These are phyloP conservation scores for Phellopilus nigrolimitatus DNA, from an alignment of 1,284 basidiomycete genomes.

Conservation along the genomic window DNA sequence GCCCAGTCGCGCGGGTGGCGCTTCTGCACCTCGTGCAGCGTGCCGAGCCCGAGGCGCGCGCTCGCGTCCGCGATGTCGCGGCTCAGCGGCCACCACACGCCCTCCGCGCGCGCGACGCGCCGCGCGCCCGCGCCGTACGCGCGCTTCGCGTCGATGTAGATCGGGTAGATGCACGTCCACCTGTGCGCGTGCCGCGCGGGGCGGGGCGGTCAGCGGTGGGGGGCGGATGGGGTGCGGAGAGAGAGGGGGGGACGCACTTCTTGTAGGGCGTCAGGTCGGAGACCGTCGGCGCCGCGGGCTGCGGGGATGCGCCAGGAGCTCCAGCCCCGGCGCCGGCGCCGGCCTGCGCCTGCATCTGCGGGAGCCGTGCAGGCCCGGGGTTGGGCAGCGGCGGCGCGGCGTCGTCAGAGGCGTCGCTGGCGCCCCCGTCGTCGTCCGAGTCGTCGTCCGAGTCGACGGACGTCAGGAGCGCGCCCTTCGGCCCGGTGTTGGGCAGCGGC, in stretches of 20 bases:
- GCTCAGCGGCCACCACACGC: constrained; percentile 93
- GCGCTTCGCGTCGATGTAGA: constrained; percentile 95
- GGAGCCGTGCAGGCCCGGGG: constrained; percentile 27
- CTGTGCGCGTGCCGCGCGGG: too few relatives aligned
- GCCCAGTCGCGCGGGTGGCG: constrained; percentile 95
- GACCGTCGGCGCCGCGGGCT: constrained; percentile 35
- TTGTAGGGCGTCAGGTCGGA: constrained; percentile 77
- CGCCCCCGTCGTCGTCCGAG: constrained; percentile 42
- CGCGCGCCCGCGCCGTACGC: constrained; percentile 80
- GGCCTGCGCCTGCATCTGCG: too few relatives aligned
- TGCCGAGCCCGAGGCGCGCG: constrained; percentile 68
- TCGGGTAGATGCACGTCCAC: constrained; percentile 94
- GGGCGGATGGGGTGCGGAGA: too few relatives aligned
- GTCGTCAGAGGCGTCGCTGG: too few relatives aligned
- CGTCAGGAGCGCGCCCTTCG: constrained; percentile 72
- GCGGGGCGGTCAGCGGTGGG: too few relatives aligned
- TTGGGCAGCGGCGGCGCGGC: constrained; percentile 2
- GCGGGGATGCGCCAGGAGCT: not conserved
- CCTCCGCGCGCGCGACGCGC: constrained; percentile 72
- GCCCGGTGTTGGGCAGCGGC: constrained; percentile 62
- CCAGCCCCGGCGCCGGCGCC: constrained; percentile 23
- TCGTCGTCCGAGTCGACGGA: constrained; percentile 38
- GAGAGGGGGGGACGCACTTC: too few relatives aligned
- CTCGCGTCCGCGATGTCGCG: constrained; percentile 88
- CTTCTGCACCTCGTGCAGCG: constrained; percentile 85